A percentile compares a stretch with the other conserved stretches of the same genome.
Evolutionary conservation across 495 filamentous ascomycete species (phyloP).

Genomic region (Parmelia sp.): DNA sequence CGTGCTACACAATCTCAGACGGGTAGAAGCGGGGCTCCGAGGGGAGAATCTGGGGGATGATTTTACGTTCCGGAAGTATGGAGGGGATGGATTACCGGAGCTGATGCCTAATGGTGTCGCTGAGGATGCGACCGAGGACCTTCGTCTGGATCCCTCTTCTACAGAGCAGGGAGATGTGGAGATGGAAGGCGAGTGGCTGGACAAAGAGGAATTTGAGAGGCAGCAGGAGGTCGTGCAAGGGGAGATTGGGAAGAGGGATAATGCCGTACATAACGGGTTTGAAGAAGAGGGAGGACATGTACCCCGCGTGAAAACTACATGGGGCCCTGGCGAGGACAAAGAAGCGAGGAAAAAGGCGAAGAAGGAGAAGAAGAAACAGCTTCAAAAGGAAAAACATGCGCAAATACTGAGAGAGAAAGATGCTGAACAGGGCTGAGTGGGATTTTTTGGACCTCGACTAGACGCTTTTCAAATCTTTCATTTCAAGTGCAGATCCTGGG

Average conservation of each 20-base stretch:
- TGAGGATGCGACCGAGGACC: background rate
- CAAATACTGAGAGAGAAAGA: conserved; percentile 35
- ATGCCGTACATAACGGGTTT: conserved; percentile 17
- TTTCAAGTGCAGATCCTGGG: background rate
- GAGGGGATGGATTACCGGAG: conserved; percentile 23
- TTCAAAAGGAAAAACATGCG: conserved; percentile 39
- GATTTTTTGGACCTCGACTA: background rate
- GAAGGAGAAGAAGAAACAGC: conserved; percentile 43
- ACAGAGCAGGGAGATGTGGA: conserved; percentile 19
- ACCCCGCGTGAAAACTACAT: conserved; percentile 20
- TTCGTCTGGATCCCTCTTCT: conserved; percentile 12
- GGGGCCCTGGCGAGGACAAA: conserved; percentile 36
- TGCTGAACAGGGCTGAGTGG: conserved; percentile 15
- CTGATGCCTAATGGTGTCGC: conserved; percentile 8
- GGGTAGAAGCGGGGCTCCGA: conserved; percentile 57
- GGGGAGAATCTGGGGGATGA: conserved; percentile 52
- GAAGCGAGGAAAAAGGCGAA: conserved; percentile 46
- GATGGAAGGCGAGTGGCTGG: conserved; percentile 43
- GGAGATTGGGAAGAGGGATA: conserved; percentile 30
- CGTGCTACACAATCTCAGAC: conserved; percentile 57
- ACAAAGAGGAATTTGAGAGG: conserved; percentile 45
- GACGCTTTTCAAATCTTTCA: background rate
- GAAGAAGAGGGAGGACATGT: conserved; percentile 12
- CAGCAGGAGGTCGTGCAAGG: conserved; percentile 40
- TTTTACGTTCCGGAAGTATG: conserved; percentile 36